phyloP scores from a whole-genome alignment of 305 asterid genomes.

The Nicotiana rustica region DNA sequence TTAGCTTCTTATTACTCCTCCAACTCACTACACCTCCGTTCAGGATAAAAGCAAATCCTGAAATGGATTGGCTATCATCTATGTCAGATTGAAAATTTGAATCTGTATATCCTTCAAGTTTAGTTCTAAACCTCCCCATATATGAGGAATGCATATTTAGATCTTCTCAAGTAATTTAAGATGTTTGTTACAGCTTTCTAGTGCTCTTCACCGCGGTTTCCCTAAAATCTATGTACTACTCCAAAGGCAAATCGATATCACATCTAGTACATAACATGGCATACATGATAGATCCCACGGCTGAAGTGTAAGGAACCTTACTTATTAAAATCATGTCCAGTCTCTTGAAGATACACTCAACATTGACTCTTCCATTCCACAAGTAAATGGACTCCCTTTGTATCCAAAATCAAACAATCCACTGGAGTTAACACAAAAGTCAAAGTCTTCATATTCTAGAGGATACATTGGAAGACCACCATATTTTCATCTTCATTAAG shows the following conservation, averaged over 20 bases:
- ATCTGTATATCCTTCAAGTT: not conserved
- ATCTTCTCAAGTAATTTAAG: not conserved
- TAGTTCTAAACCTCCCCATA: not conserved
- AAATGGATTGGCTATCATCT: not conserved
- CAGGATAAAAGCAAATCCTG: not conserved
- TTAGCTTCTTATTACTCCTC: not conserved
- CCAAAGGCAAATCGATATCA: constrained; percentile 24
- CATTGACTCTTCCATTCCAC: too few relatives aligned
- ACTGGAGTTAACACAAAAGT: too few relatives aligned
- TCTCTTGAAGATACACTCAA: too few relatives aligned
- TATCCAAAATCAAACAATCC: too few relatives aligned
- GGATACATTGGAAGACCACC: too few relatives aligned
- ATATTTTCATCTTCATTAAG: too few relatives aligned
- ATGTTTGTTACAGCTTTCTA: not conserved
- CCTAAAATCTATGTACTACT: not conserved
- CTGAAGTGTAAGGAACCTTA: constrained; percentile 6
- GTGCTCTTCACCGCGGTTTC: not conserved
- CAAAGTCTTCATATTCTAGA: too few relatives aligned
- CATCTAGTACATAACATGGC: constrained; percentile 31
- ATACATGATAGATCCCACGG: constrained; percentile 30
- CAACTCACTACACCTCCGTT: not conserved
- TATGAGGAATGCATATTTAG: not conserved
- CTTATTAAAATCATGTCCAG: not conserved
- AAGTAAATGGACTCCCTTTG: too few relatives aligned
- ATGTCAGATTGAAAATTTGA: not conserved